A percentile compares a stretch with the other conserved stretches of the same genome.
Conservation (phyloP, 2,329 filamentous ascomycete species). For the Coniosporium tulheliwenetii region DNA sequence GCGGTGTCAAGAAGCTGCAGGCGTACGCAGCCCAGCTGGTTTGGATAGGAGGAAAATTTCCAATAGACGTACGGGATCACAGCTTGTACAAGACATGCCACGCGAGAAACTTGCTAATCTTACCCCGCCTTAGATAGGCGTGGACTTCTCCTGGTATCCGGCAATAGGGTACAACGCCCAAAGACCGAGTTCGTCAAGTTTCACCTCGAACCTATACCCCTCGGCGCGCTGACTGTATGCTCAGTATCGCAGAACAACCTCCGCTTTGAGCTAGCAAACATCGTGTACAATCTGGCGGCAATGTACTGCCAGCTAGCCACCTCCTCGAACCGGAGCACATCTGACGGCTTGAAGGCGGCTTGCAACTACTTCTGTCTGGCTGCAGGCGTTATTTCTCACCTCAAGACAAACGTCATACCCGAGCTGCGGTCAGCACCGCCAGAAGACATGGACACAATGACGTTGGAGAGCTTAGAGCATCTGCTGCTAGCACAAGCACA, state of each 20-base stretch:
- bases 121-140: slow-evolving; percentile 50
- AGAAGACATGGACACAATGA: slow-evolving; percentile 88
- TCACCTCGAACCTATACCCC: slow-evolving; percentile 2
- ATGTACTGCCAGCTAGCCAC: slow-evolving; percentile 88
- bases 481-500: slow-evolving; percentile 85
- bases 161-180: slow-evolving; percentile 80
- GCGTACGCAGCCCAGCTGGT: slow-evolving; percentile 83
- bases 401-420: slow-evolving; percentile 62
- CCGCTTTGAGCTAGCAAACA: slow-evolving; percentile 74
- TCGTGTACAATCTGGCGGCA: slow-evolving; percentile 84
- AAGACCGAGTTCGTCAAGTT: slow-evolving; percentile 35
- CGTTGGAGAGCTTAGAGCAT: slow-evolving; percentile 67
- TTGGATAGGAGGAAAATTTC: slow-evolving; percentile 91
- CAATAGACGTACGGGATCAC: slow-evolving; percentile 55
- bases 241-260: slow-evolving; percentile 47
- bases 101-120: slow-evolving; percentile 1
- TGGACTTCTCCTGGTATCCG: slow-evolving; percentile 93
- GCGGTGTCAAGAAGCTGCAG: slow-evolving; percentile 76
- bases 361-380: slow-evolving; percentile 82
- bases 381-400: slow-evolving; percentile 67
- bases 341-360: slow-evolving; percentile 73
- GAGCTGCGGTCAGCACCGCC: slow-evolving; percentile 73
- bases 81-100: neutral
- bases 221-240: slow-evolving; percentile 2
- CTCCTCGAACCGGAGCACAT: slow-evolving; percentile 58